phyloP scores from a whole-genome alignment of 306 rosid species.

The Ormosia semicastrata region DNA sequence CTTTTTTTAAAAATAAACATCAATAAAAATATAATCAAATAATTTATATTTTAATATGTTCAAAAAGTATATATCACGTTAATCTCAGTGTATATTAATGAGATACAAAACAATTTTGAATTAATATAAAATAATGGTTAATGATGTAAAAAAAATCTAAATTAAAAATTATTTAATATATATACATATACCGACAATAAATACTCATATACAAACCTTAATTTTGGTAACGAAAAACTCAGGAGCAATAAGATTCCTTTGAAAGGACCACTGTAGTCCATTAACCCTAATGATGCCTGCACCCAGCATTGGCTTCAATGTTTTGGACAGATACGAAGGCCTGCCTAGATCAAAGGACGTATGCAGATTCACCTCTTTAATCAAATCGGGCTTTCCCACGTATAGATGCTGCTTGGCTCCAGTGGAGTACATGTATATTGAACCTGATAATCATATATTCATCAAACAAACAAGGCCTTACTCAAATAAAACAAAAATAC shows the following conservation, averaged over 20 bases:
- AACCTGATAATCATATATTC: slow-evolving; percentile 20
- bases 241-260: slow-evolving; percentile 42
- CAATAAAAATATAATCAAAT: not conserved
- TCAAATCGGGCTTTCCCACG: slow-evolving; percentile 20
- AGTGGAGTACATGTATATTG: slow-evolving; percentile 27
- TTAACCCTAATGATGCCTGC: slow-evolving; percentile 27
- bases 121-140: no score
- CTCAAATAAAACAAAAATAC: not conserved
- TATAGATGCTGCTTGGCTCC: slow-evolving; percentile 37
- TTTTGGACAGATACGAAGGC: slow-evolving; percentile 24
- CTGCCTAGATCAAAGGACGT: slow-evolving; percentile 26
- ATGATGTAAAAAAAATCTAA: no score
- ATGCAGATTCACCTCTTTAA: slow-evolving; percentile 18
- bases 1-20: no score
- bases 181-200: no score
- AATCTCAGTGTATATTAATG: no score
- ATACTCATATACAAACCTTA: slow-evolving; percentile 15
- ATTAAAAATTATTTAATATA: no score
- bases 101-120: no score
- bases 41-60: no score
- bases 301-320: slow-evolving; percentile 32
- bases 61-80: no score
- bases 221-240: slow-evolving; percentile 38
- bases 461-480: not conserved
- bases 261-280: slow-evolving; percentile 28